These are phyloP conservation scores for Otatea glauca DNA, from an alignment of 176 grass and related monocot species.

Conservation along the genomic window DNA sequence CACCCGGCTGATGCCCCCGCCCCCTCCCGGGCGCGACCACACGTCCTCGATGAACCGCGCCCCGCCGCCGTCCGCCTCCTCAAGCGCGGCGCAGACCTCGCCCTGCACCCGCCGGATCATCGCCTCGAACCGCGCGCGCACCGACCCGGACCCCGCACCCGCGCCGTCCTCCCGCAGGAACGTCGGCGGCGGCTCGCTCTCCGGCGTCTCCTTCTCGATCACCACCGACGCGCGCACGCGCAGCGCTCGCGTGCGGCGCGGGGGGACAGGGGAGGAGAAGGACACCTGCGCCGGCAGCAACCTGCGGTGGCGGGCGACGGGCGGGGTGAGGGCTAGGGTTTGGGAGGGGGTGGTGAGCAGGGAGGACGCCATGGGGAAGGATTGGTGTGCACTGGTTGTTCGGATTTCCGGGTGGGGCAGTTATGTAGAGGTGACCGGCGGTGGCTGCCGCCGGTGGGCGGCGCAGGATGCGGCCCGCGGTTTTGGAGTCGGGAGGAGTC, in stretches of 20 bases:
- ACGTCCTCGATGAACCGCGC: slow-evolving; percentile 84
- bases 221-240: slow-evolving; percentile 63
- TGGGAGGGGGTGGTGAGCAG: slow-evolving; percentile 62
- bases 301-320: background rate
- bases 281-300: background rate
- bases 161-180: slow-evolving; percentile 72
- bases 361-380: slow-evolving; percentile 50
- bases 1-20: slow-evolving; percentile 94
- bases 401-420: background rate
- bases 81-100: slow-evolving; percentile 85
- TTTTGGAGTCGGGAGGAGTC: slow-evolving; percentile 47
- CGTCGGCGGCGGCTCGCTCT: slow-evolving; percentile 84
- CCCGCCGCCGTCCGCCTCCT: slow-evolving; percentile 77
- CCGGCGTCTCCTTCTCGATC: slow-evolving; percentile 96
- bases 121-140: slow-evolving; percentile 91
- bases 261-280: slow-evolving; percentile 3
- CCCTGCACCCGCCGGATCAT: slow-evolving; percentile 90
- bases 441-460: slow-evolving; percentile 56
- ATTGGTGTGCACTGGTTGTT: background rate
- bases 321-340: slow-evolving; percentile 18
- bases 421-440: slow-evolving; percentile 20
- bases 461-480: slow-evolving; percentile 52
- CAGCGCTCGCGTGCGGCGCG: slow-evolving; percentile 8
- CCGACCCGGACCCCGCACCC: slow-evolving; percentile 59
- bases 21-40: slow-evolving; percentile 85